Base-by-base conservation (phyloP, 257 asterid species). In the Salvia splendens region DNA sequence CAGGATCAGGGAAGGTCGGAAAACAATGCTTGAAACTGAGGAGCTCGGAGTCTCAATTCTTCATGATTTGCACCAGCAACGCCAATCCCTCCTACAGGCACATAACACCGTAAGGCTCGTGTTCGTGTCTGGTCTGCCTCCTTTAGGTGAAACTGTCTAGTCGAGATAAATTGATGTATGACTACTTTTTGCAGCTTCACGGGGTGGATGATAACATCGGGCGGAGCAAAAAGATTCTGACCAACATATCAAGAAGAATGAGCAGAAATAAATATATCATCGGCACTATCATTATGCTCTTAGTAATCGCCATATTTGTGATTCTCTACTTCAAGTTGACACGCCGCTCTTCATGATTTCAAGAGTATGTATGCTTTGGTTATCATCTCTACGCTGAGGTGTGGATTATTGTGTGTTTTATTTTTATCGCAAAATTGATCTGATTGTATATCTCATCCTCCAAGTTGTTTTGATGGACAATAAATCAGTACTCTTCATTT, bases 121-220 rank as follows among this genome's bases (percentile, higher is more conserved):
- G 41, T 51, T 53, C n/a, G 16, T 12, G 5, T 8, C 7, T 5
- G 12, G 43, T 32, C 32, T 36, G 12, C 49, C 16, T 4, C 49
- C 16, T 4, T 54, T 16, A 5, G n/a, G 17, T 14, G 17, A 10
- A 32, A 17, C 67, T 20, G 51, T 64, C 38, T 43, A 4, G 20
- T 16, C 24, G 5, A 16, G 14, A 16, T 28, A 12, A 68, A 54
- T 5, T 55, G 32, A 16, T 24, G 17, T 42, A 5, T 16, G 38
- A 5, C 2, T 33, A 20, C 15, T 15, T 49, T 71, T 38, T 69
- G 73, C 87, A 86, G 96, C 92, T 87, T 64, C 89, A 83, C 68
- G 95, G 89, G 36, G 95, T 89, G 76, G 96, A 89, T 62, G 95
- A 87, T 65, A 87, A 83, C 77, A 73, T 89, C 38, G 62, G 95